A percentile compares a stretch with the other conserved stretches of the same genome.
Conservation (phyloP, 345 rosid genomes). For the Noccaea bulbosa region DNA sequence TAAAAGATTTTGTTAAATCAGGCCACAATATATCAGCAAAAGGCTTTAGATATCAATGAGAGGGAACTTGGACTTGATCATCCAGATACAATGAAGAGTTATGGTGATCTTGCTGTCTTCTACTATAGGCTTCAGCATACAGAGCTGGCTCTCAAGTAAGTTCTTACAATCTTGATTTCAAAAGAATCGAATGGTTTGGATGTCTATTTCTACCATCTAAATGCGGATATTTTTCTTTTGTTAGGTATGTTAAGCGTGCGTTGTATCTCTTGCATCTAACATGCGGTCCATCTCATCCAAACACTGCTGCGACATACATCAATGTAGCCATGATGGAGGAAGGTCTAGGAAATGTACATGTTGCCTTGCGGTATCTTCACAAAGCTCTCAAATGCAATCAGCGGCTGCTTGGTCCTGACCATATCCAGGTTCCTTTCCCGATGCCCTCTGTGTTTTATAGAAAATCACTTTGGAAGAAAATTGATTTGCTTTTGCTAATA, state of each 20-base stretch:
- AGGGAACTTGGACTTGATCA: conserved; percentile 99
- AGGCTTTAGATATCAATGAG: conserved; percentile 99
- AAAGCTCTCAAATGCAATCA: conserved; percentile 97
- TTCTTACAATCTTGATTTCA: conserved; percentile 26
- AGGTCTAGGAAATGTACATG: conserved; percentile 98
- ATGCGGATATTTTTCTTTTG: conserved; percentile 29
- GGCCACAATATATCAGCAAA: conserved; percentile 98
- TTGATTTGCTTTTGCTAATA: conserved; percentile 26
- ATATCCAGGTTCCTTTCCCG: conserved; percentile 78
- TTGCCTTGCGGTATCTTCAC: conserved; percentile 97
- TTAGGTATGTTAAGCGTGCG: conserved; percentile 98
- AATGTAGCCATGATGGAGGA: conserved; percentile 99
- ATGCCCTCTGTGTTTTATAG: conserved; percentile 16
- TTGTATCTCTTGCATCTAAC: conserved; percentile 96
- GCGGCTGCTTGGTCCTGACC: conserved; percentile 94
- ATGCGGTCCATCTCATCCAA: conserved; percentile 98
- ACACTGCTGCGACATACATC: conserved; percentile 98
- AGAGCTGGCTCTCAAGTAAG: conserved; percentile 97
- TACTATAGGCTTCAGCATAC: conserved; percentile 99
- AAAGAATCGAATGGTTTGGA: conserved; percentile 30
- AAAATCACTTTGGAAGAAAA: conserved; percentile 17
- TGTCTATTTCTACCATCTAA: conserved; percentile 18
- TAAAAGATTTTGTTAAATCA: conserved; percentile 46
- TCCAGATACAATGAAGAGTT: conserved; percentile 99
- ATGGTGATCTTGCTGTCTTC: conserved; percentile 99